Percentiles rank a stretch among this genome's conserved stretches.
These are phyloP conservation scores for Botryotinia globosa DNA, from an alignment of 2,329 filamentous ascomycete genomes.

Conservation along the genomic window DNA sequence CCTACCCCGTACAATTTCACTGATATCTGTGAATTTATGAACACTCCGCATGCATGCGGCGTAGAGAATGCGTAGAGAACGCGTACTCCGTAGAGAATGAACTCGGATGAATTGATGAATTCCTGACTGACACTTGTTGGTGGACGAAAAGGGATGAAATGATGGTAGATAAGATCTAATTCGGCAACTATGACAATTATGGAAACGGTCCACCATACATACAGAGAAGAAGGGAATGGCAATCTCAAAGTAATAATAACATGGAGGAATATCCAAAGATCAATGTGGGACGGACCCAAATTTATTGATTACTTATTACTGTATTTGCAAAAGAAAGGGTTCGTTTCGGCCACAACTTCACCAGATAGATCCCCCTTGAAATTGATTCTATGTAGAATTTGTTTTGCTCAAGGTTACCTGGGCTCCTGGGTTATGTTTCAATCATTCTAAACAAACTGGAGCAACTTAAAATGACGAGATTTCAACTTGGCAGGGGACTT, in stretches of 20 bases:
- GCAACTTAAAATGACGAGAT: slow-evolving; percentile 12
- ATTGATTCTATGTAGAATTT: neutral
- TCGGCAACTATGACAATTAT: slow-evolving; percentile 5
- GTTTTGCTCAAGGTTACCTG: neutral
- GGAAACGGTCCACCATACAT: too few species aligned
- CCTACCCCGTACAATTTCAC: neutral
- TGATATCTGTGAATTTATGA: neutral
- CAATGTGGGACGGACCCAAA: neutral
- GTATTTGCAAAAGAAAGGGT: neutral
- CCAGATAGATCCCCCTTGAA: neutral
- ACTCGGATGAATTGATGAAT: neutral
- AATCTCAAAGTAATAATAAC: neutral
- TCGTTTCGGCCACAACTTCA: neutral
- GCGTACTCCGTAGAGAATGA: neutral
- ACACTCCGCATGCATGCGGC: neutral
- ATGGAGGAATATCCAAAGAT: neutral
- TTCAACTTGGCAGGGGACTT: neutral
- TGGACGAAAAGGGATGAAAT: slow-evolving; percentile 8
- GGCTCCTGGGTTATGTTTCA: neutral
- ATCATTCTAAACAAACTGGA: neutral
- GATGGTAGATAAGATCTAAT: slow-evolving; percentile 3
- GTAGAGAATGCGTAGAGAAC: neutral
- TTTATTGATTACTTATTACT: neutral
- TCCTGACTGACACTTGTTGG: neutral
- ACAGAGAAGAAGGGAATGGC: neutral